A percentile compares a stretch with the other conserved stretches of the same genome.
These are phyloP conservation scores for Boletus patriciae DNA, from an alignment of 768 basidiomycete genomes.

Conservation along the genomic window DNA sequence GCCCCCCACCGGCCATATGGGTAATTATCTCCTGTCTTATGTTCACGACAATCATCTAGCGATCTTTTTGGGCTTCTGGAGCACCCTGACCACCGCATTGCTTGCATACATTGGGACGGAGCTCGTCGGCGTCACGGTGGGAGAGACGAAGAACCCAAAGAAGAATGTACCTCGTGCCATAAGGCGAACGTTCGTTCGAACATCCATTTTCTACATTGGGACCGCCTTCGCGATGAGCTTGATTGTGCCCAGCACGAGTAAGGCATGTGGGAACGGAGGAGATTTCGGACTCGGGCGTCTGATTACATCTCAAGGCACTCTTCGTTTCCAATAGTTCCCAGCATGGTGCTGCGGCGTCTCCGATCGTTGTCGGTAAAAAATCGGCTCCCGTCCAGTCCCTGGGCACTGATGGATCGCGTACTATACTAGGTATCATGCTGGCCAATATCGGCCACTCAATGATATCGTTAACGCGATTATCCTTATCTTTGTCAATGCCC, in stretches of 20 bases:
- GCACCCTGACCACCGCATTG: constrained; percentile 69
- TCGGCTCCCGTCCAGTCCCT: constrained; percentile 23
- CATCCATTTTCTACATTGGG: constrained; percentile 64
- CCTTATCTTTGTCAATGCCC: constrained; percentile 53
- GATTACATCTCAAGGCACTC: constrained; percentile 16
- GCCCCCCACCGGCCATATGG: constrained; percentile 56
- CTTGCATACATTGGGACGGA: constrained; percentile 78
- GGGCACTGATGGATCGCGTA: background rate
- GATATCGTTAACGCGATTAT: constrained; percentile 56
- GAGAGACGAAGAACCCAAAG: constrained; percentile 67
- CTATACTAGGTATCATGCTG: constrained; percentile 14
- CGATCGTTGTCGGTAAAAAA: constrained; percentile 58
- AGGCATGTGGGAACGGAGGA: constrained; percentile 40
- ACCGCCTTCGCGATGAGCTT: constrained; percentile 73
- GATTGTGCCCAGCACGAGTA: constrained; percentile 61
- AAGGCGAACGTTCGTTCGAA: constrained; percentile 60
- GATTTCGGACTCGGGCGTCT: constrained; percentile 7
- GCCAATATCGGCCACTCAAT: constrained; percentile 58
- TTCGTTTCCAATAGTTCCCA: constrained; percentile 40
- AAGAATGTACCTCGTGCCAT: constrained; percentile 75
- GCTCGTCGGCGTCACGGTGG: constrained; percentile 65
- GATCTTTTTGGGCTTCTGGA: constrained; percentile 71
- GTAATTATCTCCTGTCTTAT: constrained; percentile 47
- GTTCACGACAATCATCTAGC: constrained; percentile 50
- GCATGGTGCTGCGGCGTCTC: constrained; percentile 57